Evolutionary conservation across 2,329 filamentous ascomycete species (phyloP).

Genomic region (Colletotrichum eleusines): DNA sequence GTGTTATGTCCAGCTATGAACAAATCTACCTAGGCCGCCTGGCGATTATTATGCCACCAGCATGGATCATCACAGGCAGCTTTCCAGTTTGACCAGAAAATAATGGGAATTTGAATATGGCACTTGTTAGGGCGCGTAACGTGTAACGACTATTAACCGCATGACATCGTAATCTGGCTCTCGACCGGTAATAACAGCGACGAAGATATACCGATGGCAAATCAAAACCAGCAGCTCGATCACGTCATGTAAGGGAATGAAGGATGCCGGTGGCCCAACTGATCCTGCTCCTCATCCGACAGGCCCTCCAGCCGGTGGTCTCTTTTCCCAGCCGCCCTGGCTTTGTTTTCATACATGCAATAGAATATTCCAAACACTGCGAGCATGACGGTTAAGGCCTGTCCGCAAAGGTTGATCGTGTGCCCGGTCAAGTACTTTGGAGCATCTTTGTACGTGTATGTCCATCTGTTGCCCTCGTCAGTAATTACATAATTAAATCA

Average conservation of each 20-base stretch:
- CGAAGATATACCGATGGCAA: neutral
- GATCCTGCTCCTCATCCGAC: constrained; percentile 58
- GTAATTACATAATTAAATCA: no score
- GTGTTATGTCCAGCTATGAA: neutral
- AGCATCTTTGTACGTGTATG: constrained; percentile 61
- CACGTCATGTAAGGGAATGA: constrained; percentile 67
- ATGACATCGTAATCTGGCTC: accelerated
- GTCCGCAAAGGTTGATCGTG: constrained; percentile 68
- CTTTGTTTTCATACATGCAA: constrained; percentile 65
- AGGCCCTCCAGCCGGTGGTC: constrained; percentile 60
- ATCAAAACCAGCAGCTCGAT: neutral
- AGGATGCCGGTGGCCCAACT: constrained; percentile 66
- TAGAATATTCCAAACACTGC: constrained; percentile 63
- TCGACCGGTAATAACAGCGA: no score
- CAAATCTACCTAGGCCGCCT: neutral
- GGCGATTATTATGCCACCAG: neutral
- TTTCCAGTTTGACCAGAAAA: neutral
- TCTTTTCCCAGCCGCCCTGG: constrained; percentile 53
- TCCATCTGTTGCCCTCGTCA: constrained; percentile 56
- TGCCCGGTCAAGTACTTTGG: constrained; percentile 63
- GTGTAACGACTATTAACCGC: no score
- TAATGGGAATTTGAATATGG: neutral
- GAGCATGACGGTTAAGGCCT: constrained; percentile 59
- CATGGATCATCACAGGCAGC: neutral
- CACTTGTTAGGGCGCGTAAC: no score